These are phyloP conservation scores for Monosporascus sp. DNA, from an alignment of 2,329 filamentous ascomycete species.

Conservation along the genomic window DNA sequence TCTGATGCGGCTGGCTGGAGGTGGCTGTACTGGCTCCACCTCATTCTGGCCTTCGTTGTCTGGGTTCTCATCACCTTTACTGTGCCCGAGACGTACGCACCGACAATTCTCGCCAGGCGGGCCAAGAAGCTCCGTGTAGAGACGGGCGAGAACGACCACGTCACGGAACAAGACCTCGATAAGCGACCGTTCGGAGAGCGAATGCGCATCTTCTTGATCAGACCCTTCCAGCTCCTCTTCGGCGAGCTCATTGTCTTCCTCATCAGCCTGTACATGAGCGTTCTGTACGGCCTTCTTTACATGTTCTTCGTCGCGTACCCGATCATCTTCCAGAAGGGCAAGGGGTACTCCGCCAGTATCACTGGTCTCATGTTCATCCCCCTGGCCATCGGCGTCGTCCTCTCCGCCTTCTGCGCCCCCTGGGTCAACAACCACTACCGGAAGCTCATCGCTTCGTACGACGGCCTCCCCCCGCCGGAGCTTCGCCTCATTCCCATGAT, in stretches of 20 bases:
- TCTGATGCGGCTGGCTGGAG: slow-evolving; percentile 68
- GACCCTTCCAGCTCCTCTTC: slow-evolving; percentile 83
- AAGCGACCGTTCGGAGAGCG: slow-evolving; percentile 63
- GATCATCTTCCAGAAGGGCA: slow-evolving; percentile 71
- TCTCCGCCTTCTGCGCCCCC: slow-evolving; percentile 62
- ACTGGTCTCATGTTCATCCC: slow-evolving; percentile 88
- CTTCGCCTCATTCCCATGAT: slow-evolving; percentile 79
- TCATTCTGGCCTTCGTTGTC: slow-evolving; percentile 66
- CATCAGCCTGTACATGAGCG: slow-evolving; percentile 79
- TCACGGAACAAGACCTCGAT: slow-evolving; percentile 79
- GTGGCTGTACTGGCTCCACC: slow-evolving; percentile 83
- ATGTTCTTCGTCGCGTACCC: slow-evolving; percentile 72
- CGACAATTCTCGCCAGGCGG: slow-evolving; percentile 66
- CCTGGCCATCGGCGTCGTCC: slow-evolving; percentile 68
- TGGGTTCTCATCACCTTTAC: slow-evolving; percentile 80
- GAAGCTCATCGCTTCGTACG: slow-evolving; percentile 21
- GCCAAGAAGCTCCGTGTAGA: slow-evolving; percentile 68
- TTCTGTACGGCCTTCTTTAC: slow-evolving; percentile 70
- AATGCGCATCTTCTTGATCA: slow-evolving; percentile 68
- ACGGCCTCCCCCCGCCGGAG: slow-evolving; percentile 62
- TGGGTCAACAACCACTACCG: slow-evolving; percentile 80
- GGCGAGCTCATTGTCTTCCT: slow-evolving; percentile 80
- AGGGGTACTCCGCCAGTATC: slow-evolving; percentile 68
- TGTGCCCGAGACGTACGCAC: slow-evolving; percentile 86
- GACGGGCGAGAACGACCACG: slow-evolving; percentile 62